Percentiles rank a stretch among this genome's conserved stretches.
Conservation (phyloP, 2,329 filamentous ascomycete genomes). For the Diaporthe amygdali region DNA sequence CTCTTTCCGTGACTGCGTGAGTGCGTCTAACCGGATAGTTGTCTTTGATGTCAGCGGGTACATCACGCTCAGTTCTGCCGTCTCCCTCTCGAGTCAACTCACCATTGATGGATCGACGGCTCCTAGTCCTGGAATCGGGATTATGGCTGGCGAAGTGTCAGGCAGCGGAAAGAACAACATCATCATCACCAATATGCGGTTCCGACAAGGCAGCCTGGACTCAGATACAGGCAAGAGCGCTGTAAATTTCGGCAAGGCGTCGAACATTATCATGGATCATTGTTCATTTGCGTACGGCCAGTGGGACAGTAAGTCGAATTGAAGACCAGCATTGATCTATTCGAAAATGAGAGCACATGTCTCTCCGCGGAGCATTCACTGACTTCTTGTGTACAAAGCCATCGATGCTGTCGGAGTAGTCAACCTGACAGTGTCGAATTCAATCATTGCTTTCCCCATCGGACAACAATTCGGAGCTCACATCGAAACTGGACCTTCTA, state of each 20-base stretch:
- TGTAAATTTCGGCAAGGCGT: constrained; percentile 46
- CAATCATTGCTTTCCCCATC: constrained; percentile 49
- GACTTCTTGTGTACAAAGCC: neutral
- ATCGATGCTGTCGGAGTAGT: constrained; percentile 42
- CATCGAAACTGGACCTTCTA: constrained; percentile 46
- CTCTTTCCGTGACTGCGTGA: constrained; percentile 53
- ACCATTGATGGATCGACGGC: constrained; percentile 54
- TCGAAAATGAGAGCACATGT: too few relatives aligned
- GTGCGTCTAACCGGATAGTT: constrained; percentile 45
- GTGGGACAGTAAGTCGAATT: constrained; percentile 37
- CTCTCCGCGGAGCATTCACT: neutral
- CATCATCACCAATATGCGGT: constrained; percentile 49
- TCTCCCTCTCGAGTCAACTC: constrained; percentile 46
- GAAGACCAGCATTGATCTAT: too few relatives aligned
- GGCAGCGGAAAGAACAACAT: constrained; percentile 29
- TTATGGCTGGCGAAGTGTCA: constrained; percentile 36
- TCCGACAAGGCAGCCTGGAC: constrained; percentile 45
- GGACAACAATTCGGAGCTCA: constrained; percentile 49
- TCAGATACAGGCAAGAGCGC: constrained; percentile 47
- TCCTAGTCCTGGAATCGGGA: constrained; percentile 38
- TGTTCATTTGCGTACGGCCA: constrained; percentile 47
- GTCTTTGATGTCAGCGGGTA: constrained; percentile 51
- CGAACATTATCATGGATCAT: constrained; percentile 52
- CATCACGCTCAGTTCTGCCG: constrained; percentile 47
- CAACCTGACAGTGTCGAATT: constrained; percentile 51